Base-by-base conservation (phyloP, 2,329 filamentous ascomycete species). In the Phaeosphaeriaceae sp. region DNA sequence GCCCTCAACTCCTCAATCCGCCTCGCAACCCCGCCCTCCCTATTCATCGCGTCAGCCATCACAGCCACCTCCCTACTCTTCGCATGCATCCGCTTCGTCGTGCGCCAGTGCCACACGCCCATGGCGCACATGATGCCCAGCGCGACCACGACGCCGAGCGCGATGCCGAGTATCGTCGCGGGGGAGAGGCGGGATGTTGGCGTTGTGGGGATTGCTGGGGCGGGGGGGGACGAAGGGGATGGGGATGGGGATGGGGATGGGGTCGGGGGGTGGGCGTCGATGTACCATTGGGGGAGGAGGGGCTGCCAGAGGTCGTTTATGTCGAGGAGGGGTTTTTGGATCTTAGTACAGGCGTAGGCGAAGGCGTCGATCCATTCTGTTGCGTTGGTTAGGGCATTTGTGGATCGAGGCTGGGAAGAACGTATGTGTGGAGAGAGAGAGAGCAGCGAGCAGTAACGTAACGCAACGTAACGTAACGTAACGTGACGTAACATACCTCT, bases 341-440 rank as follows among this genome's bases (percentile, higher is more conserved):
- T 32, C 3, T 43, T 43, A 0, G 39, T 26, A 30, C 59, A 64
- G 9, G 50, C 44, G 18, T 56, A 50, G 1, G 48, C 17, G 12
- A 60, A 53, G 18, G 49, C 33, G 0, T 47, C 42, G 0, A 62
- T 9, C 23, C 61, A 61, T 13, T 54, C 59, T 61, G 34, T 18
- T 3, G 3, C 7, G 13, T 29, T 0, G 4, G n/a, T 54, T 17
- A 52, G 17, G 15, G n/a, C 4, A 21, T n/a, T n/a, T n/a, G n/a
- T n/a, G n/a, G n/a, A n/a, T n/a, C n/a, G n/a, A n/a, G n/a, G n/a
- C n/a, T n/a, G n/a, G n/a, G n/a, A n/a, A n/a, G n/a, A n/a, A n/a
- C n/a, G n/a, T n/a, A n/a, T n/a, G n/a, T n/a, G n/a, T n/a, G n/a
- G n/a, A n/a, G n/a, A n/a, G n/a, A n/a, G n/a, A n/a, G n/a, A n/a